Conservation (phyloP, 208 protist genomes). For the Trypanosoma congolense region DNA sequence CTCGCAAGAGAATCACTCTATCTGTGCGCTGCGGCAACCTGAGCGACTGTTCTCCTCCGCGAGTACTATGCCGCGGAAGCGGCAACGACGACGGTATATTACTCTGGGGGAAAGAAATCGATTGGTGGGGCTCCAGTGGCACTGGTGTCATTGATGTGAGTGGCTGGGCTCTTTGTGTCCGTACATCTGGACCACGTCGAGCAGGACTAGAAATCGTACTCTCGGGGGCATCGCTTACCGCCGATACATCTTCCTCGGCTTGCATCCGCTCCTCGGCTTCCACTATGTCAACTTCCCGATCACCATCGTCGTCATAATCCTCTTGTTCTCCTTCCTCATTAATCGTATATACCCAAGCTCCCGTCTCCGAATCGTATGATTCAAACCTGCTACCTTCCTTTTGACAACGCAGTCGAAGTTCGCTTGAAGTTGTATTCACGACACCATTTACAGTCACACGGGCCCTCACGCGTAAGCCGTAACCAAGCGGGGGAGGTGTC, state of each 20-base stretch:
- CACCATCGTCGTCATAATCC: constrained; percentile 11
- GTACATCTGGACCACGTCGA: constrained; percentile 3
- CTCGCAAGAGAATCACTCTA: constrained; percentile 13
- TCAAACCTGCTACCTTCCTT: constrained; percentile 31
- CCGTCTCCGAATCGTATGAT: constrained; percentile 29
- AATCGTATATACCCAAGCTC: constrained; percentile 32
- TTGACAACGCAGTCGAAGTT: constrained; percentile 27
- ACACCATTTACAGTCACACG: constrained; percentile 66
- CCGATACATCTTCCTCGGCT: constrained; percentile 12
- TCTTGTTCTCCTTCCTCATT: constrained; percentile 17
- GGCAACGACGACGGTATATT: constrained; percentile 4
- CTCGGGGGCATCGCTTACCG: constrained; percentile 10
- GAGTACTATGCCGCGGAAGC: constrained; percentile 6
- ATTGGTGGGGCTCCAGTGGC: background rate
- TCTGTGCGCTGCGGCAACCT: constrained; percentile 8
- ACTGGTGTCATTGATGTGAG: background rate
- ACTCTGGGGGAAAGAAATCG: background rate
- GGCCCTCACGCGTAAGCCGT: constrained; percentile 56
- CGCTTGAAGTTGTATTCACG: constrained; percentile 25
- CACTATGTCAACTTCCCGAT: constrained; percentile 4
- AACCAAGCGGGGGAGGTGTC: constrained; percentile 23
- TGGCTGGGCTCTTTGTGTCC: background rate
- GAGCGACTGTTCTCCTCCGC: constrained; percentile 5
- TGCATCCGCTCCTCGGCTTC: background rate
- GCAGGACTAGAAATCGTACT: constrained; percentile 6